Evolutionary conservation across 805 yeast genomes (phyloP).

Genomic region (Brettanomyces sp.): DNA sequence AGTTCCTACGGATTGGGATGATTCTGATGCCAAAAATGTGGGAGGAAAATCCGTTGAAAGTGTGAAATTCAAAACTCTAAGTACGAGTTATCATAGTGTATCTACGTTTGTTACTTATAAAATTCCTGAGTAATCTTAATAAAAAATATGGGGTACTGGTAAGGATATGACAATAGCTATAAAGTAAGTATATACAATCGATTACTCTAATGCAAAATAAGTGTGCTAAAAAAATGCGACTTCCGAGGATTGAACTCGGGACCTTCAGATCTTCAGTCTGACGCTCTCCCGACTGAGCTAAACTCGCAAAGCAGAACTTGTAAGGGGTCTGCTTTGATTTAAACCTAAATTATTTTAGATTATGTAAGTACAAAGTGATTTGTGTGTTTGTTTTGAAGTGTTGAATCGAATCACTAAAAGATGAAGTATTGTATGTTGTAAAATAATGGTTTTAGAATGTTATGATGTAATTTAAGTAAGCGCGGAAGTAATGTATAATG

Average conservation of each 20-base stretch:
- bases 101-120: conserved; percentile 64
- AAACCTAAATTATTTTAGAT: too few relatives aligned
- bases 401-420: too few relatives aligned
- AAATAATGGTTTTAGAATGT: too few relatives aligned
- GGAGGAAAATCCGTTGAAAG: conserved; percentile 48
- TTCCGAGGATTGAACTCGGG: conserved; percentile 6
- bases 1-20: conserved; percentile 80
- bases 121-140: conserved; percentile 10
- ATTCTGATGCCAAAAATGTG: conserved; percentile 46
- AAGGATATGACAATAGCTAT: too few relatives aligned
- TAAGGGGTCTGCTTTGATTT: not conserved
- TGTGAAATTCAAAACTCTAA: conserved; percentile 61
- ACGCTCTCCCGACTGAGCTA: conserved; percentile 6
- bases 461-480: too few relatives aligned
- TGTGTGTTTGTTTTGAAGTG: too few relatives aligned
- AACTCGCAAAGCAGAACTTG: conserved; percentile 1
- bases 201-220: too few relatives aligned
- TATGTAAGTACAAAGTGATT: too few relatives aligned
- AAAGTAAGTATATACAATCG: too few relatives aligned
- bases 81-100: conserved; percentile 59
- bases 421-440: too few relatives aligned
- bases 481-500: too few relatives aligned
- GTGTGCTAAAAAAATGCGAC: conserved; percentile 1
- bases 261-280: conserved; percentile 6
- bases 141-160: too few relatives aligned